These are phyloP conservation scores for Solanum hybrid DNA, from an alignment of 305 asterid species.

Conservation along the genomic window DNA sequence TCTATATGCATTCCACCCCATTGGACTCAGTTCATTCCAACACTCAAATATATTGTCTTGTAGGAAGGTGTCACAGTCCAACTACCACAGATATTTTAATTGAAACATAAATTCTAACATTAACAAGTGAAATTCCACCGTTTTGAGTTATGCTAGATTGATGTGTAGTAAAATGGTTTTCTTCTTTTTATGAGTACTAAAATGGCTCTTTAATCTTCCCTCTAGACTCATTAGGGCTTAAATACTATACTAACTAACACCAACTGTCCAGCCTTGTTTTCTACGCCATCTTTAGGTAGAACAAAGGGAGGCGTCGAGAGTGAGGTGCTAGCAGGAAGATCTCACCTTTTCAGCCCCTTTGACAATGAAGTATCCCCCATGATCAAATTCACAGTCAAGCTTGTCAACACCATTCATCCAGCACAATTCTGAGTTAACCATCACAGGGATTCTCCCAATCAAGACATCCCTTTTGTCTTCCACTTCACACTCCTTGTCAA, in stretches of 20 bases:
- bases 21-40: neutral
- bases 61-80: neutral
- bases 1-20: neutral
- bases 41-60: neutral
- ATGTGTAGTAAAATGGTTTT: neutral
- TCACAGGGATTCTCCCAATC: constrained; percentile 88
- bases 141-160: neutral
- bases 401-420: constrained; percentile 46
- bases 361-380: constrained; percentile 90
- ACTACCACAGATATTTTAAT: neutral
- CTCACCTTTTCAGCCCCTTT: constrained; percentile 98
- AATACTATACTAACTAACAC: neutral
- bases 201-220: neutral
- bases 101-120: neutral
- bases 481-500: constrained; percentile 37
- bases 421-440: constrained; percentile 86
- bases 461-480: constrained; percentile 29
- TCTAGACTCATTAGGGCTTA: neutral
- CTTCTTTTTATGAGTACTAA: neutral
- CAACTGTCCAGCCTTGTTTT: neutral
- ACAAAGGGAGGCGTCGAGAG: neutral
- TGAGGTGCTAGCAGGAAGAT: neutral
- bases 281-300: neutral
- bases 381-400: constrained; percentile 77
- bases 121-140: neutral